A percentile compares a stretch with the other conserved stretches of the same genome.
Evolutionary conservation across 306 rosid species (phyloP).

Genomic region (Vigna hirtella): DNA sequence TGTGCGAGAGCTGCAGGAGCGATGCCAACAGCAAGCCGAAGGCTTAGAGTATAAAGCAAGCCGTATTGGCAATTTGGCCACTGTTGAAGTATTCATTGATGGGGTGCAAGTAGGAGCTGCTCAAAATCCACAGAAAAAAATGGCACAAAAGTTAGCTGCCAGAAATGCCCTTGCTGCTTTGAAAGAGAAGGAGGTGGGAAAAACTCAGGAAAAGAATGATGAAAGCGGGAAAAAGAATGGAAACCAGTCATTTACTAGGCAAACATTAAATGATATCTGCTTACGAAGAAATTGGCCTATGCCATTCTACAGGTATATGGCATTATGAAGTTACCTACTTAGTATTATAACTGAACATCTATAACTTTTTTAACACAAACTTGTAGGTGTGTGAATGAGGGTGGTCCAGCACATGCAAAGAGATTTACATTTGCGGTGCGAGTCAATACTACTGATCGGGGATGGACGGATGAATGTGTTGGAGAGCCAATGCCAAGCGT

Average conservation of each 20-base stretch:
- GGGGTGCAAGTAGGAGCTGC: constrained; percentile 88
- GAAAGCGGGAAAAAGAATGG: constrained; percentile 85
- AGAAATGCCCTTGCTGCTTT: constrained; percentile 91
- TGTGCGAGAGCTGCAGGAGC: constrained; percentile 98
- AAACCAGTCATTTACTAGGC: constrained; percentile 90
- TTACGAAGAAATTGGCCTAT: constrained; percentile 97
- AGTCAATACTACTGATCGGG: constrained; percentile 86
- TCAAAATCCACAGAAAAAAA: constrained; percentile 96
- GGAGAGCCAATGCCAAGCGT: constrained; percentile 99
- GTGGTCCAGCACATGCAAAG: constrained; percentile 99
- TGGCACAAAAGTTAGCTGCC: constrained; percentile 99
- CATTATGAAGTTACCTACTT: neutral
- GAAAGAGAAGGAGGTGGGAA: constrained; percentile 80
- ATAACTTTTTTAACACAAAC: constrained; percentile 6
- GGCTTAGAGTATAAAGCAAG: constrained; percentile 94
- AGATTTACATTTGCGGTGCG: constrained; percentile 94
- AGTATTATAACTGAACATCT: neutral
- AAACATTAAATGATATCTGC: constrained; percentile 91
- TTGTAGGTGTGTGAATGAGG: constrained; percentile 90
- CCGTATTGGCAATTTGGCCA: constrained; percentile 90
- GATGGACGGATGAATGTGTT: constrained; percentile 93
- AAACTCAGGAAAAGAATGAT: constrained; percentile 64
- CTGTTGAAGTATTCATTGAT: constrained; percentile 94
- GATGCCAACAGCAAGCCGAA: constrained; percentile 99
- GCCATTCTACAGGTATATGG: constrained; percentile 87